Base-by-base conservation (phyloP, 2,329 filamentous ascomycete genomes). In the Xylogone sp. region DNA sequence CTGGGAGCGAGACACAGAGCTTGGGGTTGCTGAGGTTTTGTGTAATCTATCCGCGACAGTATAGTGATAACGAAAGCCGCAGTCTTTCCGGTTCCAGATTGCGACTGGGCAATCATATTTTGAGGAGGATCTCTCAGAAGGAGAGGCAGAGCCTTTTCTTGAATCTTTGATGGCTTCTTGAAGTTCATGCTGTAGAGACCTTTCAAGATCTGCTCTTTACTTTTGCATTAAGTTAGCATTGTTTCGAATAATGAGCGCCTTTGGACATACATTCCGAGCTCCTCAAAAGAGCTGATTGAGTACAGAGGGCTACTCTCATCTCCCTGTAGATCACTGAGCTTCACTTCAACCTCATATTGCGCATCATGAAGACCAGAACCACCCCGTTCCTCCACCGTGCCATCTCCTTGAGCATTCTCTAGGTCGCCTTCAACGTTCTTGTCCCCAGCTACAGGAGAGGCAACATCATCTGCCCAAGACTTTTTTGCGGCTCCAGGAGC, bases 81-180 rank as follows among this genome's bases (percentile, higher is more conserved):
- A 0, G 94, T 99, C 77, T 99, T 99, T 65, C 94, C 94, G 19
- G 94, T 99, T 62, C 94, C 94, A 2, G 94, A 99, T 71, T 99
- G 94, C n/a, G 94, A 99, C 72, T 99, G 94, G 3, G 92, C 94
- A 65, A 99, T 93, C 81, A 99, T 88, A 71, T 97, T 97, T 58
- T 80, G 79, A 1, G 93, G 87, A n/a, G 94, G 93, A 65, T 96
- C 78, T 62, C 81, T 75, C 57, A 99, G 81, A 65, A 99, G 87
- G 50, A 99, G 79, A 22, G 94, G 94, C 18, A 99, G 81, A 1
- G 94, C 94, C 62, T 87, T 90, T 70, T 96, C 94, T 75, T 99
- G 94, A 59, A 99, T 96, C 75, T 99, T 99, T 51, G 94, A 97
- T 0, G 94, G 94, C 71, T 95, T 96, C 65, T 86, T 81, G 76